Evolutionary conservation across 1,139 yeast species (phyloP).

Genomic region (Candida anutae): DNA sequence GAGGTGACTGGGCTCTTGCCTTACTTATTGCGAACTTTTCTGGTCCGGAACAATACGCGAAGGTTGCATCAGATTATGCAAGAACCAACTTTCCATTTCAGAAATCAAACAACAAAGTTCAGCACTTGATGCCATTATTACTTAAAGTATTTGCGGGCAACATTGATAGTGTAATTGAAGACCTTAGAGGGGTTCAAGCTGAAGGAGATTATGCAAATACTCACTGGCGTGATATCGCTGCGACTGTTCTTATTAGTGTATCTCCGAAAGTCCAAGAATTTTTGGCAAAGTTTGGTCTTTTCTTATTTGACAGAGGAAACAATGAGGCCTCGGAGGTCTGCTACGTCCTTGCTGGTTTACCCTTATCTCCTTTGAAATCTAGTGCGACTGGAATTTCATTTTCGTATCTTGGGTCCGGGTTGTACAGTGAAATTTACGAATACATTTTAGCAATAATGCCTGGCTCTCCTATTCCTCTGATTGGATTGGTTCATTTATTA

Average conservation of each 20-base stretch:
- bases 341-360: conserved; percentile 42
- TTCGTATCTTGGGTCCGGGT: conserved; percentile 23
- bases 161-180: conserved; percentile 44
- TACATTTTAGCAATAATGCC: conserved; percentile 29
- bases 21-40: conserved; percentile 60
- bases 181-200: conserved; percentile 30
- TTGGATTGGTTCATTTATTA: conserved; percentile 47
- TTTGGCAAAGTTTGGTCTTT: conserved; percentile 47
- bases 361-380: conserved; percentile 19
- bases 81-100: conserved; percentile 29
- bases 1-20: conserved; percentile 74
- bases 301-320: conserved; percentile 27
- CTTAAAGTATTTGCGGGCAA: conserved; percentile 64
- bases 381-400: conserved; percentile 17
- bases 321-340: conserved; percentile 37
- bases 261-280: conserved; percentile 32
- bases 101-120: conserved; percentile 34
- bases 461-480: conserved; percentile 15
- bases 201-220: conserved; percentile 43
- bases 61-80: conserved; percentile 43
- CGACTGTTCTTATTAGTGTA: conserved; percentile 37
- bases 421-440: conserved; percentile 71
- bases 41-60: conserved; percentile 56
- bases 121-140: conserved; percentile 52
- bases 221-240: conserved; percentile 46